A percentile compares a stretch with the other conserved stretches of the same genome.
Evolutionary conservation across 768 basidiomycete genomes (phyloP).

Genomic region (Amanita muscaria): DNA sequence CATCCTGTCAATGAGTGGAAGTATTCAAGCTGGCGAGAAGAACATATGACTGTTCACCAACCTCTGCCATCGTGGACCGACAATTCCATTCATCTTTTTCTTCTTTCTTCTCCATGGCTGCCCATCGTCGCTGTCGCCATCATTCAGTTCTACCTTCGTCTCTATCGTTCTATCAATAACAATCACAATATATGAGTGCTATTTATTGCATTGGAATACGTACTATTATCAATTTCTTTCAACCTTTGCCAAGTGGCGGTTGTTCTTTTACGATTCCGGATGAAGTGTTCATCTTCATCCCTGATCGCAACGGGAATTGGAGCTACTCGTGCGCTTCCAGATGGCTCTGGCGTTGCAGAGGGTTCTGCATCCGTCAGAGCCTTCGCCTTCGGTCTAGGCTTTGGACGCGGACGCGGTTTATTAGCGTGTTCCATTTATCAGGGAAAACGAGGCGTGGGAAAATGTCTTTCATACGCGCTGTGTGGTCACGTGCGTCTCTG

Average conservation of each 20-base stretch:
- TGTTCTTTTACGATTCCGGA: slow-evolving; percentile 54
- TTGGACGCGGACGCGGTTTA: slow-evolving; percentile 46
- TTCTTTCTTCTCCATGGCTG: slow-evolving; percentile 26
- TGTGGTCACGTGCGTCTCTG: slow-evolving; percentile 25
- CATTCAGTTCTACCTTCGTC: slow-evolving; percentile 7
- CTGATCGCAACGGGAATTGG: slow-evolving; percentile 23
- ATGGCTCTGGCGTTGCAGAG: slow-evolving; percentile 15
- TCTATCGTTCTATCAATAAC: background rate
- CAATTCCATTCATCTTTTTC: slow-evolving; percentile 27
- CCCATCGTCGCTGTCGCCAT: slow-evolving; percentile 18
- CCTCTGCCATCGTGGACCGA: slow-evolving; percentile 35
- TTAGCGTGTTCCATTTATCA: slow-evolving; percentile 24
- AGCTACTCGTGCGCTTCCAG: slow-evolving; percentile 10
- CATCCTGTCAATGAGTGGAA: slow-evolving; percentile 28
- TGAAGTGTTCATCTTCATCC: slow-evolving; percentile 63
- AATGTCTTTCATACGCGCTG: slow-evolving; percentile 19
- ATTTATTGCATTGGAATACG: slow-evolving; percentile 8
- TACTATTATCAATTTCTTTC: slow-evolving; percentile 49
- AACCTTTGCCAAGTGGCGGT: slow-evolving; percentile 51
- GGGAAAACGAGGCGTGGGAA: slow-evolving; percentile 36
- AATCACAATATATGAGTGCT: background rate
- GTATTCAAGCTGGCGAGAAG: no score
- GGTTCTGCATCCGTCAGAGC: slow-evolving; percentile 12
- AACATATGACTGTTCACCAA: no score
- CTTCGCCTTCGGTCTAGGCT: slow-evolving; percentile 39